Conservation (phyloP, 2,329 filamentous ascomycete species). For the Fonsecaea nubica region DNA sequence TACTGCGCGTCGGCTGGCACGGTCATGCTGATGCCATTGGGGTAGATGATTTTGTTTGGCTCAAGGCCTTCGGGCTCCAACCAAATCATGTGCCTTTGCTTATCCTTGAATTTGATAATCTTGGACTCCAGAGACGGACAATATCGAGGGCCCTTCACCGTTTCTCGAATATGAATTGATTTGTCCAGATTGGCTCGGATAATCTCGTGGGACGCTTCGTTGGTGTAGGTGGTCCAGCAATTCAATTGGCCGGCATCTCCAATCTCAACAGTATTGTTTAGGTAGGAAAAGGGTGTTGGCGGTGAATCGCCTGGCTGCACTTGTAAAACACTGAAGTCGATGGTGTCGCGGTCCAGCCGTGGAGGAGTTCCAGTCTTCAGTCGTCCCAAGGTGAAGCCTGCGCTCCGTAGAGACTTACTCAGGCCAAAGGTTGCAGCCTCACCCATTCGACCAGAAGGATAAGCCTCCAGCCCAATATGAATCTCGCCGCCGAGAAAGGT, state of each 20-base stretch:
- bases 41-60: conserved; percentile 82
- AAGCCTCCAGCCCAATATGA: conserved; percentile 85
- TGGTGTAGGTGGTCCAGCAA: conserved; percentile 90
- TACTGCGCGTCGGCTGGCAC: conserved; percentile 87
- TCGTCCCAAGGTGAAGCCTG: conserved; percentile 86
- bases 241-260: conserved; percentile 72
- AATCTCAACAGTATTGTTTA: conserved; percentile 79
- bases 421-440: conserved; percentile 92
- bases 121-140: conserved; percentile 96
- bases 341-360: conserved; percentile 78
- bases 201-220: conserved; percentile 78
- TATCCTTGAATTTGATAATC: conserved; percentile 83
- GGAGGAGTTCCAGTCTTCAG: conserved; percentile 97
- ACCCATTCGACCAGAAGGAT: conserved; percentile 87
- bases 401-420: conserved; percentile 85
- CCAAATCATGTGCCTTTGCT: conserved; percentile 87
- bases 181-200: conserved; percentile 91
- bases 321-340: conserved; percentile 76
- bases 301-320: conserved; percentile 82
- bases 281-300: conserved; percentile 87
- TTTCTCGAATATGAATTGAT: conserved; percentile 94
- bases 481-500: conserved; percentile 97
- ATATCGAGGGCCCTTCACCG: conserved; percentile 90
- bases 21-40: conserved; percentile 97
- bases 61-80: conserved; percentile 95